Evolutionary conservation across 345 rosid genomes (phyloP).

Genomic region (Combretum micranthum): DNA sequence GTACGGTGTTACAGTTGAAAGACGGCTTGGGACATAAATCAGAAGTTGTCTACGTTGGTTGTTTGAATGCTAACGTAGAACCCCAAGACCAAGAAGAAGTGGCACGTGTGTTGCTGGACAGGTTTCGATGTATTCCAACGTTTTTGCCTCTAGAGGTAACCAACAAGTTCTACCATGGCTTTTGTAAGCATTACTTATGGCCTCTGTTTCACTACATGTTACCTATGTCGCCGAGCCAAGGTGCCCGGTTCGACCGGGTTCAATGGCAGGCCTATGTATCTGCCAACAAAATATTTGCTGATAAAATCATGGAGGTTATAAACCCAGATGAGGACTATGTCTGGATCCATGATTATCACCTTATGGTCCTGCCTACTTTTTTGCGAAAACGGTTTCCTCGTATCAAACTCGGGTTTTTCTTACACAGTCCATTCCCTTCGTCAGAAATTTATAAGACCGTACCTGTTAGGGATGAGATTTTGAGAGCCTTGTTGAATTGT

Average conservation of each 20-base stretch:
- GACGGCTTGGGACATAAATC: slow-evolving; percentile 51
- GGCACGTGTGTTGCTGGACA: slow-evolving; percentile 37
- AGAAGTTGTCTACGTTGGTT: slow-evolving; percentile 61
- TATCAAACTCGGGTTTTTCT: slow-evolving; percentile 61
- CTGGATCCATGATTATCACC: slow-evolving; percentile 86
- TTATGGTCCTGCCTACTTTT: slow-evolving; percentile 69
- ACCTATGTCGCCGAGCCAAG: slow-evolving; percentile 45
- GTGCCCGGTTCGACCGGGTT: slow-evolving; percentile 40
- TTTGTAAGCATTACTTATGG: slow-evolving; percentile 88
- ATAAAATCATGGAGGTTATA: slow-evolving; percentile 53
- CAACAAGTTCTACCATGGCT: slow-evolving; percentile 63
- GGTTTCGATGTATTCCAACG: slow-evolving; percentile 57
- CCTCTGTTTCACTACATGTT: slow-evolving; percentile 71
- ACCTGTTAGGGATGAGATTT: slow-evolving; percentile 70
- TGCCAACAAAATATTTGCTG: slow-evolving; percentile 59
- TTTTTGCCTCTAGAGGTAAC: slow-evolving; percentile 50
- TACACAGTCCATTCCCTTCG: slow-evolving; percentile 69
- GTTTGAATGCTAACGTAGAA: slow-evolving; percentile 44
- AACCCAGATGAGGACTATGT: slow-evolving; percentile 65
- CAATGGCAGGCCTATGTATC: slow-evolving; percentile 61
- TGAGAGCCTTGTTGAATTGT: slow-evolving; percentile 62
- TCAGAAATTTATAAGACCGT: slow-evolving; percentile 65
- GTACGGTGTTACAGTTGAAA: slow-evolving; percentile 43
- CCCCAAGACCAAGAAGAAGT: slow-evolving; percentile 52
- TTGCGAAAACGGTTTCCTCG: slow-evolving; percentile 45